Evolutionary conservation across 116 monocot genomes (phyloP).

Genomic region (Cymodocea nodosa): DNA sequence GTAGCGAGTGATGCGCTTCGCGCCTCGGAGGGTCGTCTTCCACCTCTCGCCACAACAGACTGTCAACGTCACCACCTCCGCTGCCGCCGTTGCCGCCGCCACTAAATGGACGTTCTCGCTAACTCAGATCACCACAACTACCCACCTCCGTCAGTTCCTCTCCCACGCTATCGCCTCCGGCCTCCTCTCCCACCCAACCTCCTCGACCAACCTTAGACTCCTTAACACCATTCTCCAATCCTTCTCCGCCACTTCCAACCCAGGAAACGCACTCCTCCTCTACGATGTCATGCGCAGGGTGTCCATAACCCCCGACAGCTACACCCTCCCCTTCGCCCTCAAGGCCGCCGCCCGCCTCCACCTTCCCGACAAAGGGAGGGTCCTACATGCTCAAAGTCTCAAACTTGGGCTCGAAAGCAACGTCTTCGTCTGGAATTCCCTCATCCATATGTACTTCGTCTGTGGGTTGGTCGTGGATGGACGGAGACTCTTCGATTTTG

Average conservation of each 20-base stretch:
- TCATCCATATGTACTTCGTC: constrained; percentile 42
- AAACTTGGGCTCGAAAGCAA: constrained; percentile 36
- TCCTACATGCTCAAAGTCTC: constrained; percentile 32
- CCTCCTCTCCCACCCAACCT: not conserved
- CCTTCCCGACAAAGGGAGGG: constrained; percentile 1
- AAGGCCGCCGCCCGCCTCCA: constrained; percentile 25
- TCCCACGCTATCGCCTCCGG: constrained; percentile 12
- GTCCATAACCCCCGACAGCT: constrained; percentile 31
- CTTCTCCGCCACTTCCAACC: constrained; percentile 20
- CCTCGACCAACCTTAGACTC: constrained; percentile 12
- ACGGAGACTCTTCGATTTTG: constrained; percentile 29
- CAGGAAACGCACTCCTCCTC: constrained; percentile 31
- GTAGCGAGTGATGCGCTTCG: too few relatives aligned
- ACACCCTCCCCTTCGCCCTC: constrained; percentile 48
- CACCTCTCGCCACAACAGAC: too few relatives aligned
- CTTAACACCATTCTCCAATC: constrained; percentile 38
- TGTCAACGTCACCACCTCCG: too few relatives aligned
- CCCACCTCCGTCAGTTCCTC: constrained; percentile 16
- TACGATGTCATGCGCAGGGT: constrained; percentile 16
- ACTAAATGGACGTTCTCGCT: too few relatives aligned
- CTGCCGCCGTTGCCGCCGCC: too few relatives aligned
- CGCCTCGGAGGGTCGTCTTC: too few relatives aligned
- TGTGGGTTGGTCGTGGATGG: constrained; percentile 16
- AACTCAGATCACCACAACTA: not conserved
- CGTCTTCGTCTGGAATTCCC: constrained; percentile 49